These are phyloP conservation scores for Oenanthe sinensis DNA, from an alignment of 129 eudicot genomes.

Conservation along the genomic window DNA sequence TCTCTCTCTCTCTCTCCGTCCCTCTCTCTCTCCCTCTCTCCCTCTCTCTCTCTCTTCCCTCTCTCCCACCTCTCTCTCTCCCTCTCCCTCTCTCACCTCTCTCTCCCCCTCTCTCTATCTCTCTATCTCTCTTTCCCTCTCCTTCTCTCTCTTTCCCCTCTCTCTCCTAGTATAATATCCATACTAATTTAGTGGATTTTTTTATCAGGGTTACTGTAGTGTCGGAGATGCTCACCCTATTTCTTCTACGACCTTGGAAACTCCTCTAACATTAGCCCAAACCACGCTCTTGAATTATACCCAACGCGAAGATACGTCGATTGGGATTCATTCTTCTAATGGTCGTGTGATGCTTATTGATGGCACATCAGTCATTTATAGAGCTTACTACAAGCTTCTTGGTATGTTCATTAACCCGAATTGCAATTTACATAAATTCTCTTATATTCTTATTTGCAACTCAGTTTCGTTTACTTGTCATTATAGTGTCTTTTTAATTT, in stretches of 20 bases:
- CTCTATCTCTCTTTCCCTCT: too few species aligned
- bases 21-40: too few species aligned
- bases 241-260: slow-evolving; percentile 30
- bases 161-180: too few species aligned
- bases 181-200: too few species aligned
- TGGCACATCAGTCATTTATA: slow-evolving; percentile 82
- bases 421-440: background rate
- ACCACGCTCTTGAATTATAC: slow-evolving; percentile 22
- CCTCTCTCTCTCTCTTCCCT: too few species aligned
- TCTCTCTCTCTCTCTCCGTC: too few species aligned
- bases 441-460: background rate
- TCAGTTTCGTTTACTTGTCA: background rate
- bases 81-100: too few species aligned
- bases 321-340: slow-evolving; percentile 38
- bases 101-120: too few species aligned
- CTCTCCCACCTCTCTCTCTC: too few species aligned
- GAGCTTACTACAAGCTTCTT: slow-evolving; percentile 89
- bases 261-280: slow-evolving; percentile 20
- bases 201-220: too few species aligned
- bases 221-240: slow-evolving; percentile 23
- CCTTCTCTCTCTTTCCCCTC: too few species aligned
- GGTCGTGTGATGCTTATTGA: slow-evolving; percentile 95
- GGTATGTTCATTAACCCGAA: slow-evolving; percentile 31
- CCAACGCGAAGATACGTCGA: slow-evolving; percentile 17
- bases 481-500: background rate